Percentiles rank a stretch among this genome's conserved stretches.
Conservation (phyloP, 257 asterid genomes). For the Solanum microdontum region DNA sequence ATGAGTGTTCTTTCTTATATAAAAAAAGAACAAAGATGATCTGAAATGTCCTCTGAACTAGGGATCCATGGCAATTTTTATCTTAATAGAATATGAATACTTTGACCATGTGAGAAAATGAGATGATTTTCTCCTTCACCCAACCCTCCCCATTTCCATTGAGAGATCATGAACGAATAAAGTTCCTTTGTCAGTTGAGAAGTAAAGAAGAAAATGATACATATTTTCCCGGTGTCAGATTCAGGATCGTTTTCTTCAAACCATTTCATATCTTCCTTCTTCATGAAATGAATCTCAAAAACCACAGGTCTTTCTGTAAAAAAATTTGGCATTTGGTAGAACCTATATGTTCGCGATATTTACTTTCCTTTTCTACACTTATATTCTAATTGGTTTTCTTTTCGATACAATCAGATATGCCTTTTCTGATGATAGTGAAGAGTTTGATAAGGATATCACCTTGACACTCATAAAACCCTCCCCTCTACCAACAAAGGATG, state of each 20-base stretch:
- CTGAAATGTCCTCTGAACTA: neutral
- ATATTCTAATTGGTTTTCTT: neutral
- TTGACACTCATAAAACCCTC: slow-evolving; percentile 75
- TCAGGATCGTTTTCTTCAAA: neutral
- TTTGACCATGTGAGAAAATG: neutral
- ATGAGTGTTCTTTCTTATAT: neutral
- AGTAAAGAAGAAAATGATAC: neutral
- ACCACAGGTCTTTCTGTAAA: neutral
- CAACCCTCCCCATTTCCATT: neutral
- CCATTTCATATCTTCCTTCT: neutral
- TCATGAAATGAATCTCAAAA: neutral
- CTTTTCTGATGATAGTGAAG: slow-evolving; percentile 69
- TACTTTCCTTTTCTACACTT: neutral
- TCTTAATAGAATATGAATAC: neutral
- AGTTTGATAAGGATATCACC: slow-evolving; percentile 63
- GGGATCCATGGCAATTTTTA: neutral
- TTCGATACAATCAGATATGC: slow-evolving; percentile 44
- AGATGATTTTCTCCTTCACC: neutral
- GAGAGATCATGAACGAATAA: neutral
- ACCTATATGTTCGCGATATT: neutral
- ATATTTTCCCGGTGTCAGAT: neutral
- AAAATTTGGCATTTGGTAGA: neutral
- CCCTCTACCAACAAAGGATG: slow-evolving; percentile 40
- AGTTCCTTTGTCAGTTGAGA: neutral
- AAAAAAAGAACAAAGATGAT: neutral